Evolutionary conservation across 225 moss, liverwort and hornwort species (phyloP).

Genomic region (Bryum argenteum): DNA sequence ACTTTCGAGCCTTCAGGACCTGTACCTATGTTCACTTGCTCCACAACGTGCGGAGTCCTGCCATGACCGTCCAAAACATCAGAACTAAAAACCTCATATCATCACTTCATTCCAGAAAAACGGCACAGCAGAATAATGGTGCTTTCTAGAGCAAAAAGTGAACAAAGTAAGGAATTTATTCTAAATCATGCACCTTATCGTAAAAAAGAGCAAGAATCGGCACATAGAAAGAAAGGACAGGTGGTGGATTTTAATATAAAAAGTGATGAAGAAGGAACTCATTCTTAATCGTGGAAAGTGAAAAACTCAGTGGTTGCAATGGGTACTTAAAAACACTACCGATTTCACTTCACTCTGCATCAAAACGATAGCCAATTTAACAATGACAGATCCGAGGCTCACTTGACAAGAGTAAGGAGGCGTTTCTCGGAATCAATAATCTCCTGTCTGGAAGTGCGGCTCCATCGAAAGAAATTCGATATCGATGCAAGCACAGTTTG

Average conservation of each 20-base stretch:
- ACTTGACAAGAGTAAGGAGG: constrained; percentile 78
- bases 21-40: constrained; percentile 95
- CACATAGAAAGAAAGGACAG: neutral
- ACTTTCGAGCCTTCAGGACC: constrained; percentile 91
- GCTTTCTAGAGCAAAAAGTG: neutral
- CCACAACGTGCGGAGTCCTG: constrained; percentile 85
- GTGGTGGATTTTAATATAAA: neutral
- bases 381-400: constrained; percentile 6
- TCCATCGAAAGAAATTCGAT: constrained; percentile 42
- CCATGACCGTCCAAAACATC: constrained; percentile 9
- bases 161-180: neutral
- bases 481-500: constrained; percentile 35
- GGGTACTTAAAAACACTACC: no score
- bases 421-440: constrained; percentile 61
- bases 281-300: neutral
- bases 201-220: no score
- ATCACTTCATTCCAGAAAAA: constrained; percentile 31
- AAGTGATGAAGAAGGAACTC: no score
- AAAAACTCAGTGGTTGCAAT: no score
- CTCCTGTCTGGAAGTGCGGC: constrained; percentile 49
- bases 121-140: constrained; percentile 28
- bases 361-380: no score
- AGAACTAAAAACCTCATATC: neutral
- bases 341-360: no score
- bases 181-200: no score